Base-by-base conservation (phyloP, 495 filamentous ascomycete genomes). In the Geopyxis carbonaria region DNA sequence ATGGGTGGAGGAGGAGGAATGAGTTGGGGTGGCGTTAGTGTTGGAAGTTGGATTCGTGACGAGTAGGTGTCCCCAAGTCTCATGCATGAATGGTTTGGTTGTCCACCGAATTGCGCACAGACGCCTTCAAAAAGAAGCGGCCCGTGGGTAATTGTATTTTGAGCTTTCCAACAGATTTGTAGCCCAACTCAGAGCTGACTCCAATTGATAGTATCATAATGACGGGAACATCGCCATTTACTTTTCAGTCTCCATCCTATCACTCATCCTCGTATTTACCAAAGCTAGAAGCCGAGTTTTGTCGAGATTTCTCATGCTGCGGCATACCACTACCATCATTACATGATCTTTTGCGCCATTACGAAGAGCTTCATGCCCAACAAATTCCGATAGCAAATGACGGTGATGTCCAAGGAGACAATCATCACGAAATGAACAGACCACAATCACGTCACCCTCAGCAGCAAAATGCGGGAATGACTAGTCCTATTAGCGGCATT, bases 221-320 rank as follows among this genome's bases (percentile, higher is more conserved):
- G 85, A 76, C 80, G 36, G 87, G 89, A 42, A 93, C 89, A 11
- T 97, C 89, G 13, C 89, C 89, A 11, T 92, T 85, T 56, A 64
- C 61, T 22, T 83, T 91, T 55, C 79, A 89, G 58, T 92, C 87
- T 14, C 84, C 91, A 2, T 94, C 87, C 5, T 94, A 78, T 50
- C 91, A 97, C 53, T 97, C 89, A 5, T 93, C 87, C 0, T 95
- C 89, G 21, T 97, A 97, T 60, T 72, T 95, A 28, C 89, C 89
- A 5, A 95, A 94, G 59, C 70, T 95, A 55, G 89, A 97, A 63
- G 91, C 91, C 37, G 83, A 81, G 56, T 95, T 93, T 57, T 85
- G 94, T 82, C 75, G 73, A 50, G 83, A 95, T 62, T 95, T 93
- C 61, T 75, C 72, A 31, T 97, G 89, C 64, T 97, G 89, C 62